phyloP scores from a whole-genome alignment of 805 yeast genomes.

The Candida argentea region DNA sequence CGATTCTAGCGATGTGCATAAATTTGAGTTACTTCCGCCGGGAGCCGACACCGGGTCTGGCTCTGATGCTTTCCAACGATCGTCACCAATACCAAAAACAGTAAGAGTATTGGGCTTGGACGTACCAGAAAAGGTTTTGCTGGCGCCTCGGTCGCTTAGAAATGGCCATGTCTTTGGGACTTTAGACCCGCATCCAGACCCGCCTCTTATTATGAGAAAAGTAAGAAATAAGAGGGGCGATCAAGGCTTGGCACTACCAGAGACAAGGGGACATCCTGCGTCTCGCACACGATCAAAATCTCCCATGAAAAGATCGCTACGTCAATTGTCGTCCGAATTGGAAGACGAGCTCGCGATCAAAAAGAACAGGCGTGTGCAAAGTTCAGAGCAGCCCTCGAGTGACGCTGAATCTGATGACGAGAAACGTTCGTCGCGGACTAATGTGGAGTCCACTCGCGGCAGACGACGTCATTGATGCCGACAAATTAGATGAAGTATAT shows the following conservation, averaged over 20 bases:
- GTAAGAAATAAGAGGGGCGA: not conserved
- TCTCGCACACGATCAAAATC: slow-evolving; percentile 25
- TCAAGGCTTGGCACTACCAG: no score
- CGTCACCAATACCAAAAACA: slow-evolving; percentile 3
- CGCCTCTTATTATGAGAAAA: no score
- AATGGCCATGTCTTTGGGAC: slow-evolving; percentile 15
- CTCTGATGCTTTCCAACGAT: no score
- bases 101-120: slow-evolving; percentile 15
- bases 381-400: not conserved
- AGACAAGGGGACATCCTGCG: slow-evolving; percentile 16
- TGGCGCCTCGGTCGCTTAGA: slow-evolving; percentile 15
- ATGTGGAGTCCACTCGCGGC: no score
- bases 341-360: slow-evolving; percentile 4
- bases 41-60: no score
- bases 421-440: no score
- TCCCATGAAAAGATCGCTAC: slow-evolving; percentile 19
- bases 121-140: slow-evolving; percentile 10
- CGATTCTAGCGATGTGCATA: no score
- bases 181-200: no score
- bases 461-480: no score
- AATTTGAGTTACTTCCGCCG: no score
- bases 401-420: slow-evolving; percentile 1
- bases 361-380: slow-evolving; percentile 3
- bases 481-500: no score
- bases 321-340: slow-evolving; percentile 9